Evolutionary conservation across 1,139 yeast genomes (phyloP).

Genomic region (Geotrichum macrosporum): DNA sequence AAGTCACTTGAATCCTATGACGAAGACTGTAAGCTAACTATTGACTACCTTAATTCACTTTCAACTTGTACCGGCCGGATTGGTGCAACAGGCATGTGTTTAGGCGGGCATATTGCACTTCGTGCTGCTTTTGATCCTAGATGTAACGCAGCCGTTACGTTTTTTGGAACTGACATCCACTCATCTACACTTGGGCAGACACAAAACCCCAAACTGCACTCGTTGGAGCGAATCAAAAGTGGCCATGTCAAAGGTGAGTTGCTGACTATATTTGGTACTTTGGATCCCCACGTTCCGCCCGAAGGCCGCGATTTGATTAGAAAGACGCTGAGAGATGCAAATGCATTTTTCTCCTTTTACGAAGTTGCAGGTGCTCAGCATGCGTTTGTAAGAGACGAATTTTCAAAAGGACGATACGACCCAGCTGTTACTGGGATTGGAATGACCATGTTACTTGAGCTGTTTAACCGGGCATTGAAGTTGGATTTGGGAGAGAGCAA

Average conservation of each 20-base stretch:
- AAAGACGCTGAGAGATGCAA: constrained; percentile 53
- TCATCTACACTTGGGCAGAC: constrained; percentile 59
- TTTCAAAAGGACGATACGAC: constrained; percentile 73
- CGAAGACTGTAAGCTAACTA: constrained; percentile 62
- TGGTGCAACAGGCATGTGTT: constrained; percentile 85
- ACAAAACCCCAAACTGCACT: constrained; percentile 49
- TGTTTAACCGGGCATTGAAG: constrained; percentile 65
- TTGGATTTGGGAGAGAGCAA: constrained; percentile 63
- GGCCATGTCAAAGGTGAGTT: constrained; percentile 48
- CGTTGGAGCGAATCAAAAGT: constrained; percentile 55
- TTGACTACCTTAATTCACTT: constrained; percentile 56
- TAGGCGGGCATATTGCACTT: constrained; percentile 80
- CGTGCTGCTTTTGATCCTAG: constrained; percentile 65
- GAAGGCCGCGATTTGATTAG: constrained; percentile 74
- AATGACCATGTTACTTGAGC: constrained; percentile 61
- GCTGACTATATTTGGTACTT: constrained; percentile 68
- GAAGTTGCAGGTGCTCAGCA: constrained; percentile 80
- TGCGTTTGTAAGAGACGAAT: constrained; percentile 76
- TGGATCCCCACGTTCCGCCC: constrained; percentile 76
- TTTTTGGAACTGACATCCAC: constrained; percentile 80
- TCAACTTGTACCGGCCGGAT: constrained; percentile 66
- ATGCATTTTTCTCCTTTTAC: constrained; percentile 62
- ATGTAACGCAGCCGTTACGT: constrained; percentile 65
- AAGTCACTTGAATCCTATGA: constrained; percentile 71
- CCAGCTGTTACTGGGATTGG: constrained; percentile 69